Conservation (phyloP, 164 flowering plant species). For the Umbilicus rupestris region DNA sequence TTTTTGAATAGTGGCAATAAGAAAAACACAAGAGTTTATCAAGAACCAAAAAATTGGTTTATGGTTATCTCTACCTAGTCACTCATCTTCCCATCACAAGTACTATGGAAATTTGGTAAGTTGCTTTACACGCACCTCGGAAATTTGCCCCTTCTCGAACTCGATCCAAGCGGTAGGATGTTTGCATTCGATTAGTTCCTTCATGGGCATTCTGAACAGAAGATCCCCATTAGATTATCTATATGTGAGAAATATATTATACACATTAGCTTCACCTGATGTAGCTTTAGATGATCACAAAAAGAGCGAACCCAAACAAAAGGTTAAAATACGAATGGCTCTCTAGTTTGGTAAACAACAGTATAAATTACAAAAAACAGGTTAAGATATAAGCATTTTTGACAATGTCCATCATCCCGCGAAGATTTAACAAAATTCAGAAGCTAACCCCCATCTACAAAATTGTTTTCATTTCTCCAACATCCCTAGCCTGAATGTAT, state of each 20-base stretch:
- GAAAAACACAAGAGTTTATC: not conserved
- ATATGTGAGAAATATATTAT: not conserved
- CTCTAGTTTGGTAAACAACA: no score
- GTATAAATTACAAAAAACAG: not conserved
- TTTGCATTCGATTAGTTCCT: conserved; percentile 73
- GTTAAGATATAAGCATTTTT: no score
- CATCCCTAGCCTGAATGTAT: no score
- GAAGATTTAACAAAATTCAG: not conserved
- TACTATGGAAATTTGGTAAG: not conserved
- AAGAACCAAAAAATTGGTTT: not conserved
- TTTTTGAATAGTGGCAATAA: not conserved
- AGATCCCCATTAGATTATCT: conserved; percentile 17
- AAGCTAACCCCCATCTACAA: not conserved
- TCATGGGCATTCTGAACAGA: conserved; percentile 67
- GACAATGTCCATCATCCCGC: not conserved
- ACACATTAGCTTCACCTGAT: no score
- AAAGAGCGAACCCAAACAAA: not conserved
- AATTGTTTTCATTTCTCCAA: not conserved
- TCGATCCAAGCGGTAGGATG: conserved; percentile 92
- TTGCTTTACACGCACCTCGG: conserved; percentile 55
- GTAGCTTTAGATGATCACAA: not conserved
- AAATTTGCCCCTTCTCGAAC: conserved; percentile 75
- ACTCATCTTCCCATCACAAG: not conserved
- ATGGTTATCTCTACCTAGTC: not conserved
- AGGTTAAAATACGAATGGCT: no score